These are phyloP conservation scores for Dactylellina sp. DNA, from an alignment of 2,329 filamentous ascomycete genomes.

Conservation along the genomic window DNA sequence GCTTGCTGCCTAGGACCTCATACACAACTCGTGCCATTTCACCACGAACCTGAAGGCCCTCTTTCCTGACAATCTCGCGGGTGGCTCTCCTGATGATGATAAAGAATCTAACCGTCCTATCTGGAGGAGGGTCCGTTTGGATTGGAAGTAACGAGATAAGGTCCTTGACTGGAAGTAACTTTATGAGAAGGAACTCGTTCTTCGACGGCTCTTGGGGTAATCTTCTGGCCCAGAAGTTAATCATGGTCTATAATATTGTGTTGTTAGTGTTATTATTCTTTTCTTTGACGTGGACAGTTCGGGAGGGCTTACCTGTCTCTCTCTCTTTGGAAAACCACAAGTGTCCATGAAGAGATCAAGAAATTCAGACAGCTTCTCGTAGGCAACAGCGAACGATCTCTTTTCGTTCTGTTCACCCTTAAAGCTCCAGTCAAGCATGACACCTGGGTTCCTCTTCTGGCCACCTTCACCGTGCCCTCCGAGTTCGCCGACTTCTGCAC, in stretches of 20 bases:
- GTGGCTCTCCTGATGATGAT: conserved; percentile 58
- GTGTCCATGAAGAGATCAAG: conserved; percentile 58
- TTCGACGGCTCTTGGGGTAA: conserved; percentile 53
- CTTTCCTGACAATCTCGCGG: conserved; percentile 47
- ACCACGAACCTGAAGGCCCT: conserved; percentile 51
- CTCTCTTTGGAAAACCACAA: conserved; percentile 57
- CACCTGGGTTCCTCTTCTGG: conserved; percentile 52
- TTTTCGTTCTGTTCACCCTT: conserved; percentile 58
- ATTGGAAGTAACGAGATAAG: conserved; percentile 58
- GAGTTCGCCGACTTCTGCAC: conserved; percentile 47
- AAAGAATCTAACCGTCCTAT: conserved; percentile 58
- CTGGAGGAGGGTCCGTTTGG: conserved; percentile 55
- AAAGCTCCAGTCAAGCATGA: conserved; percentile 56
- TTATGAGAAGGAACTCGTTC: conserved; percentile 57
- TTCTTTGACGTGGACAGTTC: background rate
- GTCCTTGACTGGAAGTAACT: conserved; percentile 58
- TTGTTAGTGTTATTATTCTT: conserved; percentile 42
- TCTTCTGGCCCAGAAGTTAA: conserved; percentile 57
- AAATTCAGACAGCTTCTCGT: conserved; percentile 55
- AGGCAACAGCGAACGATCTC: conserved; percentile 57
- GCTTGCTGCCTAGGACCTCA: conserved; percentile 55
- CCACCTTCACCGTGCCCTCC: conserved; percentile 52
- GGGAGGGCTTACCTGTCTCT: conserved; percentile 45
- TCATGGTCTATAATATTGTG: conserved; percentile 41
- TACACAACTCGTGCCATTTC: conserved; percentile 55